These are phyloP conservation scores for Rhodocollybia butyracea DNA, from an alignment of 768 basidiomycete genomes.

Conservation along the genomic window DNA sequence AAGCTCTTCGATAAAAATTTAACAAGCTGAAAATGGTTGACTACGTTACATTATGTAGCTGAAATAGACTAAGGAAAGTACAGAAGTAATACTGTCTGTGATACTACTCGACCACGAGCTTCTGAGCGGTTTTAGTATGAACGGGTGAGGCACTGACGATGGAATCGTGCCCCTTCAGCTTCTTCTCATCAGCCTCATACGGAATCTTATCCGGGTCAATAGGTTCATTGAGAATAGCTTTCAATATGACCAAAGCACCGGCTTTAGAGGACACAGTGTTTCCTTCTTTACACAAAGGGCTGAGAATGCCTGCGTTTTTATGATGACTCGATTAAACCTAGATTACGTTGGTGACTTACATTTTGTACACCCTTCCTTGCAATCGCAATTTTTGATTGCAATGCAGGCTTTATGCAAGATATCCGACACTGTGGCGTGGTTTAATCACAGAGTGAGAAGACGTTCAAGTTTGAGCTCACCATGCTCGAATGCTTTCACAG, in stretches of 20 bases:
- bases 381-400: slow-evolving; percentile 58
- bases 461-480: slow-evolving; percentile 36
- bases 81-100: no score
- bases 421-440: slow-evolving; percentile 41
- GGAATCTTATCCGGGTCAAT: slow-evolving; percentile 37
- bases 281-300: slow-evolving; percentile 61
- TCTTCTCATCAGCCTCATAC: slow-evolving; percentile 22
- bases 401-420: slow-evolving; percentile 58
- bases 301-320: slow-evolving; percentile 57
- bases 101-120: no score
- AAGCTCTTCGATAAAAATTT: no score
- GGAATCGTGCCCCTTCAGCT: slow-evolving; percentile 37
- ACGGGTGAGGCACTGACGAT: slow-evolving; percentile 53
- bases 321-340: not conserved
- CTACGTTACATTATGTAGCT: no score
- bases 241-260: slow-evolving; percentile 69
- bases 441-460: not conserved
- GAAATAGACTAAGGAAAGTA: no score
- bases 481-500: slow-evolving; percentile 81
- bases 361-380: slow-evolving; percentile 61
- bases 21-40: no score
- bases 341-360: slow-evolving; percentile 41
- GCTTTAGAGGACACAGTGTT: slow-evolving; percentile 73
- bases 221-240: slow-evolving; percentile 49
- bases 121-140: slow-evolving; percentile 37